Base-by-base conservation (phyloP, 257 asterid species). In the Solanum tarijense region DNA sequence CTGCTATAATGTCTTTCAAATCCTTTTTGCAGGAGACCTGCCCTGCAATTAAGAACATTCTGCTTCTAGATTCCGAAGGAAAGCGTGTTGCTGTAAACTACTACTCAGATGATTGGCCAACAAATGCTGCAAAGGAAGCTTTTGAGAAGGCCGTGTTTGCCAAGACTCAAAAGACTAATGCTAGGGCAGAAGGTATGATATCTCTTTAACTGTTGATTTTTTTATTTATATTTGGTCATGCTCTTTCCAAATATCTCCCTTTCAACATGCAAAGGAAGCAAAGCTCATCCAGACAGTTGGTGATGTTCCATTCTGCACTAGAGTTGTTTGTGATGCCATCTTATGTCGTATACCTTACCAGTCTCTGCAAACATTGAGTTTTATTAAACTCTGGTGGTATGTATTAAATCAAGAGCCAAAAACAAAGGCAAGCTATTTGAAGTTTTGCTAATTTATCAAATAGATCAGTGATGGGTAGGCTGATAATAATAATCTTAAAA, bases 1-100 rank as follows among this genome's bases (percentile, higher is more conserved):
- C 29, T 66, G 81, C 39, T 66, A 12, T 66, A n/a, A 85, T 65
- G 9, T 68, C 27, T 39, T 66, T 41, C 82, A 41, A 79, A 69
- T 87, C 88, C 35, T 52, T 62, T 38, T 41, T 66, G 88, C 90
- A 95, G 98, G 98, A 94, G 25, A 71, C 87, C 14, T 90, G 94
- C 91, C 98, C 98, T 87, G 87, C 91, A 85, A 92, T 93, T 43
- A 95, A 94, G 94, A 93, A 89, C 91, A 90, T 95, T 79, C 97
- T 95, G 43, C 94, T 95, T 87, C 94, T 95, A 82, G 98, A 95
- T 90, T 92, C 97, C 16, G 98, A 95, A 86, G 98, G 98, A 81
- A 94, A 92, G 75, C 98, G 98, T 27, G 88, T 94, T 52, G 98
- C 97, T 68, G 94, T 90, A 88, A 95, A 94, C 91, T 94, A 93